Percentiles rank a stretch among this genome's conserved stretches.
These are phyloP conservation scores for Beta lomatogona DNA, from an alignment of 179 eudicot genomes.

Conservation along the genomic window DNA sequence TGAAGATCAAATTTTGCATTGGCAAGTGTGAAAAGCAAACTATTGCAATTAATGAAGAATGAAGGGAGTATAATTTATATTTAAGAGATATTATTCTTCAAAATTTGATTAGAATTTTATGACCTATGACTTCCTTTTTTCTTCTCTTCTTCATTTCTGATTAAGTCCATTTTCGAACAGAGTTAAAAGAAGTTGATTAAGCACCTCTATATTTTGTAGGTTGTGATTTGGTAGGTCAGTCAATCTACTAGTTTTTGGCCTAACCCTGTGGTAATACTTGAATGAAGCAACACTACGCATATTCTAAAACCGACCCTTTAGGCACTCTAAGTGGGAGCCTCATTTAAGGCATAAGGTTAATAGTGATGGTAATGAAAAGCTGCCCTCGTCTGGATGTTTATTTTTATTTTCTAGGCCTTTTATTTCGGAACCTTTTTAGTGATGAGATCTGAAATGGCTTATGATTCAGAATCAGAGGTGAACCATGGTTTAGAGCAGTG, in stretches of 20 bases:
- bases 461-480: background rate
- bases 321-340: background rate
- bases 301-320: background rate
- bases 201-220: background rate
- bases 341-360: background rate
- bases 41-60: no score
- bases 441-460: background rate
- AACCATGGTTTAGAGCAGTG: background rate
- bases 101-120: background rate
- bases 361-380: background rate
- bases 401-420: background rate
- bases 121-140: background rate
- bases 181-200: background rate
- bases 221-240: background rate
- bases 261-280: background rate
- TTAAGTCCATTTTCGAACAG: background rate
- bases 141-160: background rate
- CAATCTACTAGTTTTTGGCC: background rate
- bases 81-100: background rate
- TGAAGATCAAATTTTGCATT: no score
- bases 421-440: background rate
- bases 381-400: background rate
- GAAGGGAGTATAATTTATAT: no score
- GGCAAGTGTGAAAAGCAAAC: no score
- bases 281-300: background rate